phyloP scores from a whole-genome alignment of 176 grass and related monocot genomes.

The Otatea glauca region DNA sequence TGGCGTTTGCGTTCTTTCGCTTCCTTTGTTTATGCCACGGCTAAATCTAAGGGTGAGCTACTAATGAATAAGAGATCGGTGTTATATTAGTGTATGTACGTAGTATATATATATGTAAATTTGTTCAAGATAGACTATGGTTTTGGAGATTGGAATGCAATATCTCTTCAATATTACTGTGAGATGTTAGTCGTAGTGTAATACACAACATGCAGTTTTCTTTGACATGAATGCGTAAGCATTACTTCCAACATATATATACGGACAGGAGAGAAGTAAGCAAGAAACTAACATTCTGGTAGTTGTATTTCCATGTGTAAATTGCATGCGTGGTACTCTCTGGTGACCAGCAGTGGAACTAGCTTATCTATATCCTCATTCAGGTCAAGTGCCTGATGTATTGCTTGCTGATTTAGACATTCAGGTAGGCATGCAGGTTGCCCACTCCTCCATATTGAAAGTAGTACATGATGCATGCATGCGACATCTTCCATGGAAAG shows the following conservation, averaged over 20 bases:
- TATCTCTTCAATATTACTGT: not conserved
- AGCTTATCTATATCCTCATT: not conserved
- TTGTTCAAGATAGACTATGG: not conserved
- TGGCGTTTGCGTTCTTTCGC: not conserved
- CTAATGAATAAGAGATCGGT: constrained; percentile 39
- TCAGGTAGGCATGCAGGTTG: not conserved
- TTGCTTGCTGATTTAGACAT: constrained; percentile 13
- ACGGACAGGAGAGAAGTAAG: not conserved
- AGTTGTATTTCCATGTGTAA: not conserved
- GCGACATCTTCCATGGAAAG: not conserved
- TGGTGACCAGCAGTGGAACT: not conserved
- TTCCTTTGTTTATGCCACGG: not conserved
- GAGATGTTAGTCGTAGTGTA: not conserved
- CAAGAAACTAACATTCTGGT: not conserved
- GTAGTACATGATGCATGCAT: not conserved
- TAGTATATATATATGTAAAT: constrained; percentile 38
- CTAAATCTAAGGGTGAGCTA: not conserved
- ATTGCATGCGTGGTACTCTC: not conserved
- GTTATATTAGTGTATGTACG: not conserved
- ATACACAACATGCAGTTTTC: not conserved
- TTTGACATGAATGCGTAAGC: not conserved
- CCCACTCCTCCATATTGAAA: not conserved
- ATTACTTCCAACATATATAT: not conserved
- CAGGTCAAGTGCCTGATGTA: not conserved
- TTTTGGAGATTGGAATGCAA: not conserved